Base-by-base conservation (phyloP, 2,329 filamentous ascomycete genomes). In the Exophiala viscosa region DNA sequence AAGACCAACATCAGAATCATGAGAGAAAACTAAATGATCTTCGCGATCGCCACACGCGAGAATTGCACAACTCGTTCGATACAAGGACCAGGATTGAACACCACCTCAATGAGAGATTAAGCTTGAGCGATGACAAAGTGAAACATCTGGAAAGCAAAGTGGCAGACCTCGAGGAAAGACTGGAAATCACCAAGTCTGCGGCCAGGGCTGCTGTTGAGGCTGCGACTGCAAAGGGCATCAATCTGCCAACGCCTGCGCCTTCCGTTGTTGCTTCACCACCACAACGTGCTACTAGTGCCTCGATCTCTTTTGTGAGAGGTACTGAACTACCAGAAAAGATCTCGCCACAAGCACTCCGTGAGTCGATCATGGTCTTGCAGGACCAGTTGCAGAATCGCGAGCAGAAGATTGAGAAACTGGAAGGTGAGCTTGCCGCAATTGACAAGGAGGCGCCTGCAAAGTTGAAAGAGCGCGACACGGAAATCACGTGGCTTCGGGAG, bases 381-480 rank as follows among this genome's bases (percentile, higher is more conserved):
- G 92, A 97, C 69, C 93, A 99, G 70, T 80, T 99, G 5, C 93
- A 97, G 69, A 90, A 93, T 63, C 90, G 93, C 48, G 93, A 99
- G 73, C 81, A 86, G 55, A 85, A 84, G 35, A 95, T 97, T 61
- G 93, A 99, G 67, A 83, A 86, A 57, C 84, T 97, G 10, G 89
- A 96, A 70, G 80, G 85, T 47, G 78, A 84, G 47, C 75, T 90
- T 6, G 73, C 81, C 14, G 79, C 81, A 54, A 71, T 86, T 2
- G 90, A 95, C 63, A 85, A 84, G 7, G 87, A 96, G 36, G 86
- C 89, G 0, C 82, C 87, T 2, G 79, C 76, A 45, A 96, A 93
- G 74, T 83, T 97, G 63, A 86, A 89, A 61, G 95, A 96, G 71
- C 87, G 88, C 34, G 90, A 97, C 59, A 90, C 92, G 23, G 93